Evolutionary conservation across 345 rosid species (phyloP), one percentile per base, ranked within the genome.

Genomic region (Euphorbia peplus): DNA sequence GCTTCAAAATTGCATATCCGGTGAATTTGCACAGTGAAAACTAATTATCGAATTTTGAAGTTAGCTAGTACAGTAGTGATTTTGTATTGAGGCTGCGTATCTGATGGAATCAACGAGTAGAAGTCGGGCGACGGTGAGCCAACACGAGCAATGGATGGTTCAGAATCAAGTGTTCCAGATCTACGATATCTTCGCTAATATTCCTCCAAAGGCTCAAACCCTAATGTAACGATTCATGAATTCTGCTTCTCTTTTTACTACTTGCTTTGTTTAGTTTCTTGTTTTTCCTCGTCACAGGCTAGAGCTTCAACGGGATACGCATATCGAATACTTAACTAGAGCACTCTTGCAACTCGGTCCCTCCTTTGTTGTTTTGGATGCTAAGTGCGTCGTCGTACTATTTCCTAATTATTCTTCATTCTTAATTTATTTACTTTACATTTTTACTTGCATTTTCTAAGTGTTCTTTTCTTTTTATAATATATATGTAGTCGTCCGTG

Each of bases 251-350:
- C 39, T 18, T 8, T 16, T 2, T 6, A 7, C 5, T 28, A 29
- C 32, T 5, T n/a, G 24, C 4, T 21, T 21, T 28, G 28, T 15
- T 22, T 14, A 4, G 39, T 14, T 25, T 10, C 48, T 32, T 24
- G 35, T 28, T 54, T 42, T 52, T 16, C 19, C n/a, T n/a, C n/a
- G n/a, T n/a, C 46, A 25, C 44, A 93, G 97, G 87, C 10, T 85
- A 81, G 92, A 89, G 91, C 79, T 91, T 80, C 88, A 87, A 53
- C 88, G 92, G 26, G 90, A 89, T 2, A 84, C 82, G 76, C 97
- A 93, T 48, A n/a, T 87, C 14, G 89, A 86, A 72, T 93, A 86
- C 80, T 64, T 93, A 18, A 83, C 82, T 61, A 70, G 70, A 48
- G 98, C 96, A 22, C 87, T 93, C 67, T 66, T 56, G 70, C 76